Evolutionary conservation across 768 basidiomycete genomes (phyloP).

Genomic region (Xerocomus potaroensis): DNA sequence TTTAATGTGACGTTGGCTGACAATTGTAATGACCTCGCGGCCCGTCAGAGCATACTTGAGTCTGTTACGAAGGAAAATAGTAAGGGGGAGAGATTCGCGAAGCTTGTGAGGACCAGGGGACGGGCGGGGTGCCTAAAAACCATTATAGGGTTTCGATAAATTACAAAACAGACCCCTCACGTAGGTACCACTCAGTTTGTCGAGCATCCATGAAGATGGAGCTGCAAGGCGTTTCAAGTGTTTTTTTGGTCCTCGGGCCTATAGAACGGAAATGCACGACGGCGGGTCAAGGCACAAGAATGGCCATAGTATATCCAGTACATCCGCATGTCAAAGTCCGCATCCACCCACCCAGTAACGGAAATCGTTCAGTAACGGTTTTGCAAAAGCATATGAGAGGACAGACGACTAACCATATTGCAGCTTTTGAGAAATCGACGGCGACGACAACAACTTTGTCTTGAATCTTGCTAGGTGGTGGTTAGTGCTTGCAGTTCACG

Average conservation of each 20-base stretch:
- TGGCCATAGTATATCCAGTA: constrained; percentile 3
- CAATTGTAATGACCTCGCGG: constrained; percentile 92
- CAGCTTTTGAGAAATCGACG: constrained; percentile 24
- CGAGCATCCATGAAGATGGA: constrained; percentile 99
- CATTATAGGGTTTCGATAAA: constrained; percentile 5
- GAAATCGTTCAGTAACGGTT: background rate
- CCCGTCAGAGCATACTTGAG: constrained; percentile 98
- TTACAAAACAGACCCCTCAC: constrained; percentile 43
- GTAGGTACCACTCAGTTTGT: constrained; percentile 95
- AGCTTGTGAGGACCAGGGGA: constrained; percentile 99
- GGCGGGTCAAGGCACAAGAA: background rate
- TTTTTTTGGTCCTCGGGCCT: constrained; percentile 99
- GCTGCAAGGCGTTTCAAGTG: constrained; percentile 97
- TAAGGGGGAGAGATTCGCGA: constrained; percentile 95
- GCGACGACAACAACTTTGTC: constrained; percentile 14
- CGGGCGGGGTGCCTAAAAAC: constrained; percentile 80
- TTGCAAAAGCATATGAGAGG: background rate
- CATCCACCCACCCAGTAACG: constrained; percentile 27
- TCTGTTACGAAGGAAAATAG: constrained; percentile 96
- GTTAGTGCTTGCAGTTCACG: background rate
- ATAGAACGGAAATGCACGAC: constrained; percentile 13
- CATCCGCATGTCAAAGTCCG: constrained; percentile 14
- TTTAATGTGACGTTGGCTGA: constrained; percentile 96
- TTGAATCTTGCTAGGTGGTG: too few species aligned
- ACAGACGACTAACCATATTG: constrained; percentile 31